phyloP scores from a whole-genome alignment of 2,329 filamentous ascomycete species.

The Diaporthe sp. region DNA sequence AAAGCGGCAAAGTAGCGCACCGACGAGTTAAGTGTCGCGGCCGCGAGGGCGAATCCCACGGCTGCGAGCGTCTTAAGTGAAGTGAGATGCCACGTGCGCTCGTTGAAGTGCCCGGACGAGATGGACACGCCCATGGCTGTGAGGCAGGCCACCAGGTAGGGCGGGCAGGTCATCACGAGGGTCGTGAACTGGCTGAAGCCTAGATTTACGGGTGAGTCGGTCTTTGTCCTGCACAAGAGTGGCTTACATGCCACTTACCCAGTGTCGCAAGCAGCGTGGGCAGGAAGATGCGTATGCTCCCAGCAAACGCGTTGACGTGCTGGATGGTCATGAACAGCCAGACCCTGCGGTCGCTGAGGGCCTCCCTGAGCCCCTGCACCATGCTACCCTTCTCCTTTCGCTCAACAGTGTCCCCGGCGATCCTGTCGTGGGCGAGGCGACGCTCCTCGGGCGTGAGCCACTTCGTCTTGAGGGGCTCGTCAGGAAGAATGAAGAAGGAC shows the following conservation, averaged over 20 bases:
- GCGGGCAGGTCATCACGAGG: slow-evolving; percentile 62
- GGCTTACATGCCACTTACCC: background rate
- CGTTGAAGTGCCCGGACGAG: slow-evolving; percentile 61
- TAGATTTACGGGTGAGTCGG: background rate
- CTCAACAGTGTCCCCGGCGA: slow-evolving; percentile 18
- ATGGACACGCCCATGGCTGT: slow-evolving; percentile 53
- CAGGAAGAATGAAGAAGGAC: slow-evolving; percentile 51
- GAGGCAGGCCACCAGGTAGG: slow-evolving; percentile 57
- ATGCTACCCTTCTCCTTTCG: background rate
- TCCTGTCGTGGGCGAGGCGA: slow-evolving; percentile 52
- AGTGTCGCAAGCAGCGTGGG: slow-evolving; percentile 58
- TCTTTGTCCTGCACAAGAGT: too few relatives aligned
- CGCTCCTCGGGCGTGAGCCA: slow-evolving; percentile 59
- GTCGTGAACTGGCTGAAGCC: slow-evolving; percentile 59
- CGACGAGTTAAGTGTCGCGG: slow-evolving; percentile 47
- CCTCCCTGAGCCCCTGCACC: background rate
- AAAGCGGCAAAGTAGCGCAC: slow-evolving; percentile 51
- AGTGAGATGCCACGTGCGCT: slow-evolving; percentile 63
- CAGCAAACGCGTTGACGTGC: slow-evolving; percentile 41
- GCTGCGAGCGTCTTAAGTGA: slow-evolving; percentile 56
- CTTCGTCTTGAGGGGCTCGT: slow-evolving; percentile 52
- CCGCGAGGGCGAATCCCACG: slow-evolving; percentile 52
- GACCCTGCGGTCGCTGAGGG: background rate
- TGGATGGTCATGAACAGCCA: slow-evolving; percentile 30
- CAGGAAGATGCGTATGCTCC: slow-evolving; percentile 49